Evolutionary conservation across 1,284 basidiomycete species (phyloP), one percentile per base, ranked within the genome.

Genomic region (Ustilago cynodontis): DNA sequence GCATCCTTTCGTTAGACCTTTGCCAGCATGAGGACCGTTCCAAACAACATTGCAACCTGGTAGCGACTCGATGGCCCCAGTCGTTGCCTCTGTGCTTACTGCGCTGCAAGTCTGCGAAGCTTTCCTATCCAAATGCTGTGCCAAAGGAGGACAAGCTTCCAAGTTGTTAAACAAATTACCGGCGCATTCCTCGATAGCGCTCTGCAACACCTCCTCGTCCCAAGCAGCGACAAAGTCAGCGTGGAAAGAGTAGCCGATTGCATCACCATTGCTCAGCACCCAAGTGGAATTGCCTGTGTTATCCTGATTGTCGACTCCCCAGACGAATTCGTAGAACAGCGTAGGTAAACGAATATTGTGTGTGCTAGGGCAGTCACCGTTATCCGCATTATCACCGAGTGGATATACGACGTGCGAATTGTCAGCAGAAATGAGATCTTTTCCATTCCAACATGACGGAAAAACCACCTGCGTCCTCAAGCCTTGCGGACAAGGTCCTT

Each of bases 361-460:
- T 2, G 87, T 87, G 3, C 82, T 45, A 0, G 89, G 89, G 73
- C 89, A 90, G 1, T 81, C 73, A 0, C 89, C 89, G 45, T 88
- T 88, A 73, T 90, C 89, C 0, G 79, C 62, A 20, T 68, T 80
- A 31, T 88, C 66, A 13, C 80, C 74, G 13, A 67, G 63, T 0
- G 85, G 80, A 61, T 84, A 87, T 0, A 82, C 84, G 80, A 87
- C 83, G 79, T 88, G 88, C 9, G 82, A 82, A 81, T 88, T 87
- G 51, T 88, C 86, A 2, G 82, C 43, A 14, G 86, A 86, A 69
- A 88, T 87, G 60, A 88, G 82, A 72, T 88, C 87, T 37, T 86
- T 80, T 8, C 89, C 89, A 74, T 89, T 88, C 89, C 89, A 90
- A 82, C 89, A 89, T 1, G 88, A 87, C n/a, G 88, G 89, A 85